These are phyloP conservation scores for Mortierella sp. DNA, from an alignment of 371 early-diverging fungal genomes.

Conservation along the genomic window DNA sequence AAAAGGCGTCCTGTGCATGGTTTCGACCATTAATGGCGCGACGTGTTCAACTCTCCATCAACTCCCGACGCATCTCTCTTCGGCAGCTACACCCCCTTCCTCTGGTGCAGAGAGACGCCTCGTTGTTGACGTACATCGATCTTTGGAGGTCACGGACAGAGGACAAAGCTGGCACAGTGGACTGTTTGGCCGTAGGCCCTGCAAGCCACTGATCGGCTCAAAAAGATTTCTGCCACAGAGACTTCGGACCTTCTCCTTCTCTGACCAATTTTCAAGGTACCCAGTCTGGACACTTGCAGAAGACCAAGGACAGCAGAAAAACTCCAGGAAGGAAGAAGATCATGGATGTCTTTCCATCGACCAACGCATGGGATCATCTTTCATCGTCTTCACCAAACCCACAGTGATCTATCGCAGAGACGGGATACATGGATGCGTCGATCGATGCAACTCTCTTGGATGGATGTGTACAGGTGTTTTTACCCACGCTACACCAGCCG, in stretches of 20 bases:
- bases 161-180: too few relatives aligned
- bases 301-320: background rate
- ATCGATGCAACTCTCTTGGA: background rate
- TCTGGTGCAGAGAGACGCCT: too few relatives aligned
- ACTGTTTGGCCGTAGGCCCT: background rate
- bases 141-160: too few relatives aligned
- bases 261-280: background rate
- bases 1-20: too few relatives aligned
- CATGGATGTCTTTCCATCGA: background rate
- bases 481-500: background rate
- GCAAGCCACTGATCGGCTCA: background rate
- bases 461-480: background rate
- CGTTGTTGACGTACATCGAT: too few relatives aligned
- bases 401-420: background rate
- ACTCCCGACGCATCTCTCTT: too few relatives aligned
- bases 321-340: background rate
- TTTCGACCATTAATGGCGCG: too few relatives aligned
- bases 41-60: too few relatives aligned
- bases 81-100: too few relatives aligned
- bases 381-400: background rate
- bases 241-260: background rate
- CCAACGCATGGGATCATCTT: background rate
- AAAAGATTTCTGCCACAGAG: background rate
- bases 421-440: background rate
- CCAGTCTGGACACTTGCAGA: background rate